Conservation (phyloP, 345 rosid species). For the Eucalyptus brandiana region DNA sequence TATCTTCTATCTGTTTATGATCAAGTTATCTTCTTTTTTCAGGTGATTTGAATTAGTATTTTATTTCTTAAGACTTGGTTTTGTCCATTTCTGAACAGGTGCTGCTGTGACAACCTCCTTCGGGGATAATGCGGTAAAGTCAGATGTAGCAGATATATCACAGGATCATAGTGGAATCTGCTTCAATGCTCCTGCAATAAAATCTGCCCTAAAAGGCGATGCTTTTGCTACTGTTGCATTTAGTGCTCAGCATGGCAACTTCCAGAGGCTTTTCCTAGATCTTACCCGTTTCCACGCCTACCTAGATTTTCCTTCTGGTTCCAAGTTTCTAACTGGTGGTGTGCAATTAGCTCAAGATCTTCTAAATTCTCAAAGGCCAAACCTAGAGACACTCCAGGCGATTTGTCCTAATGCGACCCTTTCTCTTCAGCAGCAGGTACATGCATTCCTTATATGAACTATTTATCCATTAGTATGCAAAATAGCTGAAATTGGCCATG, state of each 20-base stretch:
- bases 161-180: conserved; percentile 27
- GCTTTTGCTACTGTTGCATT: conserved; percentile 58
- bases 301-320: conserved; percentile 73
- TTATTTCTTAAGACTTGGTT: not conserved
- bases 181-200: conserved; percentile 31
- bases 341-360: conserved; percentile 46
- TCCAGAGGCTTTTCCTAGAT: conserved; percentile 65
- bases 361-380: conserved; percentile 51
- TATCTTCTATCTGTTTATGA: not conserved
- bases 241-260: conserved; percentile 82
- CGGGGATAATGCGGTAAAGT: conserved; percentile 51
- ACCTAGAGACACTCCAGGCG: conserved; percentile 33
- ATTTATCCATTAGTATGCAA: not conserved
- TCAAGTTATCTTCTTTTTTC: not conserved
- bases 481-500: not conserved
- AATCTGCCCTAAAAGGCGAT: conserved; percentile 58
- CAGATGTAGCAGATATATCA: conserved; percentile 11
- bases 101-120: conserved; percentile 40
- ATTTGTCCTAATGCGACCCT: conserved; percentile 52
- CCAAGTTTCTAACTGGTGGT: conserved; percentile 53
- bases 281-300: conserved; percentile 66
- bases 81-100: conserved; percentile 22
- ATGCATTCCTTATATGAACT: not conserved
- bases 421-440: conserved; percentile 94
- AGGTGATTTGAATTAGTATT: not conserved